These are phyloP conservation scores for Pleurotus giganteus DNA, from an alignment of 768 basidiomycete genomes.

Conservation along the genomic window DNA sequence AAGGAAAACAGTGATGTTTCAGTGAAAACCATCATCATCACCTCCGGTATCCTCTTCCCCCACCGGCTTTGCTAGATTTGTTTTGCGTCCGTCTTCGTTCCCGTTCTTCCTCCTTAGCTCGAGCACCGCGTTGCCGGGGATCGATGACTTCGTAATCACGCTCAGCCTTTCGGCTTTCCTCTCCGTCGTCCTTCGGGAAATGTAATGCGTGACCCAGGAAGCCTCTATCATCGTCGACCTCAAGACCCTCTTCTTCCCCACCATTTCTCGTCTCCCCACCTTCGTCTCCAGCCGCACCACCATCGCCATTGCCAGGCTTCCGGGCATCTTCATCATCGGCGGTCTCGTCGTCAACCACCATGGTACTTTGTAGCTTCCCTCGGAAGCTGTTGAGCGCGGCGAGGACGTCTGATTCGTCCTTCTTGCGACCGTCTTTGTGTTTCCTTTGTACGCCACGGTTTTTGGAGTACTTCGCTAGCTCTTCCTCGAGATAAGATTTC, in stretches of 20 bases:
- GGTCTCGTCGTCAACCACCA: conserved; percentile 25
- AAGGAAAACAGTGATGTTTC: not conserved
- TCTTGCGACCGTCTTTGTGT: conserved; percentile 44
- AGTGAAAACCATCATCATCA: not conserved
- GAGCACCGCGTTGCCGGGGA: conserved; percentile 67
- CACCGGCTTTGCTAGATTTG: conserved; percentile 11
- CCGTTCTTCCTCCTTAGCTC: conserved; percentile 76
- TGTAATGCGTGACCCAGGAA: conserved; percentile 72
- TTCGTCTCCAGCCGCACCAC: conserved; percentile 17
- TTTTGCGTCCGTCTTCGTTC: conserved; percentile 45
- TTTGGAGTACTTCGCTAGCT: conserved; percentile 78
- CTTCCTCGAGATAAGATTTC: conserved; percentile 76
- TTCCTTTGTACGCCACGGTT: conserved; percentile 57
- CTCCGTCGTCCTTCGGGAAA: conserved; percentile 78
- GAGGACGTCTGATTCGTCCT: conserved; percentile 72
- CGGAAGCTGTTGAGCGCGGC: conserved; percentile 70
- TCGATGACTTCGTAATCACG: conserved; percentile 90
- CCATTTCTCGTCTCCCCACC: conserved; percentile 13
- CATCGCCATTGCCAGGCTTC: conserved; percentile 14
- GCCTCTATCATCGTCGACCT: conserved; percentile 74
- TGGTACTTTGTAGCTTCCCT: conserved; percentile 57
- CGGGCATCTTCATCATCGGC: conserved; percentile 20
- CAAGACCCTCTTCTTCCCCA: conserved; percentile 53
- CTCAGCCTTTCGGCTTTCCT: conserved; percentile 75
- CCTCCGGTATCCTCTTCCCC: conserved; percentile 5